Conservation (phyloP, 805 yeast species). For the Maudiozyma serrabonitensis region DNA sequence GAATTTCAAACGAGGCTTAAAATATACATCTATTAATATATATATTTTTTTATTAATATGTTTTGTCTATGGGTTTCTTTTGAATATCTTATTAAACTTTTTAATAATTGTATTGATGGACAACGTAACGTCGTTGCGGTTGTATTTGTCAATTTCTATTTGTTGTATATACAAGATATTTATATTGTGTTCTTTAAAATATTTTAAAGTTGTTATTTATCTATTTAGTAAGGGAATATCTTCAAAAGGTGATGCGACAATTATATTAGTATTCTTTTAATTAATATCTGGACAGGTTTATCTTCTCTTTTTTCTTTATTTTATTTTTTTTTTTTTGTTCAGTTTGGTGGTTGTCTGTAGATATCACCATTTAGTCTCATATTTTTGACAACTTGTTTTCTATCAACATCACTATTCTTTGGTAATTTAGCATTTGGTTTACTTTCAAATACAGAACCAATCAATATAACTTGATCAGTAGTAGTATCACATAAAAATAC, state of each 20-base stretch:
- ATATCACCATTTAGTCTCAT: slow-evolving; percentile 28
- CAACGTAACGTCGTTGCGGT: too few relatives aligned
- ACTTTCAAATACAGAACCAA: slow-evolving; percentile 62
- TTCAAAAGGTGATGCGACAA: too few relatives aligned
- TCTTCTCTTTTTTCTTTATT: neutral
- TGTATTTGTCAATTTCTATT: neutral
- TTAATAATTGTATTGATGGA: too few relatives aligned
- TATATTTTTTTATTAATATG: too few relatives aligned
- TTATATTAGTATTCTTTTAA: too few relatives aligned
- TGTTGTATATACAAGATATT: neutral
- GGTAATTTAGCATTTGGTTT: slow-evolving; percentile 34
- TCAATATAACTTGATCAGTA: slow-evolving; percentile 45
- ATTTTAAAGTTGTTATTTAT: too few relatives aligned
- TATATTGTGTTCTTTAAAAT: neutral
- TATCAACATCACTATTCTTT: slow-evolving; percentile 15
- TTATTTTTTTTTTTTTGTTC: neutral
- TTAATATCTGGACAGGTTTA: too few relatives aligned
- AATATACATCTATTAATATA: too few relatives aligned
- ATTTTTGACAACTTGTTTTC: slow-evolving; percentile 19
- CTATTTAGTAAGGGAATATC: too few relatives aligned
- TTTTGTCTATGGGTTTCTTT: too few relatives aligned
- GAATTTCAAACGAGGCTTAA: too few relatives aligned
- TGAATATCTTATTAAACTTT: too few relatives aligned
- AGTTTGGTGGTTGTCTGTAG: slow-evolving; percentile 13
- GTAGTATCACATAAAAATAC: slow-evolving; percentile 55